Base-by-base conservation (phyloP, 2,329 filamentous ascomycete species). In the Dothistroma pini region DNA sequence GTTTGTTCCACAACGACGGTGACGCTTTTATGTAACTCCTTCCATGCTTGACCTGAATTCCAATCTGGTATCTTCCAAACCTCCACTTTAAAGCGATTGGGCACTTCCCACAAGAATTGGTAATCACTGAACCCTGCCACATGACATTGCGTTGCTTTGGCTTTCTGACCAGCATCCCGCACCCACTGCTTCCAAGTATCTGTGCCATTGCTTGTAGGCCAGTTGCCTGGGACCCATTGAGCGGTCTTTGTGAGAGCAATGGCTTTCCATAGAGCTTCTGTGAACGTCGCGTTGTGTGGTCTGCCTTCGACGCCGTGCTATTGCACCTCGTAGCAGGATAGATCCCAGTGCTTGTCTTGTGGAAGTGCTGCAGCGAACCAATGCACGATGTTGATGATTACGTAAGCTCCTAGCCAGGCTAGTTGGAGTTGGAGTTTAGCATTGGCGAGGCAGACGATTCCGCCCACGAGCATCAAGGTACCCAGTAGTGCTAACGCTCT, bases 311-410 rank as follows among this genome's bases (percentile, higher is more conserved):
- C 66, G 3, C 74, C 72, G 51, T 79, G 70, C 38, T 73, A 70
- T 11, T 67, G 69, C n/a, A 82, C 74, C 2, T 70, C 63, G 64
- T 80, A 81, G 56, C 76, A 76, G 4, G 74, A 73, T 0, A 78
- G 75, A 60, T 83, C 78, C 80, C 80, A 83, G 61, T 82, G 79
- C 14, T 75, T 64, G 34, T 77, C 75, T 16, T 71, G 68, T 1
- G 79, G 80, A 19, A 82, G 66, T 14, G 80, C 80, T 48, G 81
- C 81, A 1, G 80, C 79, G 19, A 79, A 75, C 80, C 81, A 83
- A 66, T 83, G 81, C 9, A 74, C 74, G 1, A 79, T 75, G 56
- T 81, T 81, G 41, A 82, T 77, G 12, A 81, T 67, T 72, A 82
- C 78, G 66, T 80, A 83, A 0, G 79, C 75, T 1, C 72, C 79